Evolutionary conservation across 352 stramenopile genomes (phyloP).

Genomic region (Elongisporangium anandrum): DNA sequence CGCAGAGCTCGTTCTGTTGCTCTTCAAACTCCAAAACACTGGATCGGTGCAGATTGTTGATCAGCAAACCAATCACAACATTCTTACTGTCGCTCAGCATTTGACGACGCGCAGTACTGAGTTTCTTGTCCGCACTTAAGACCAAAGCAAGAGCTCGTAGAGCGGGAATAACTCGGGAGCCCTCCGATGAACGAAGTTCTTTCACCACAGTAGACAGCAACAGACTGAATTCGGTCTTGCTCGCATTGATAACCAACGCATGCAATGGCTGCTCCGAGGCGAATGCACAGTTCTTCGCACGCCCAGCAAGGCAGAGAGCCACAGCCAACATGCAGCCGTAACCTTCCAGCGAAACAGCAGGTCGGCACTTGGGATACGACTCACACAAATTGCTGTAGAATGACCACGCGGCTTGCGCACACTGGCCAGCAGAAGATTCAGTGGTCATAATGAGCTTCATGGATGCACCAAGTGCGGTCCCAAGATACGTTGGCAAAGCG

Average conservation of each 20-base stretch:
- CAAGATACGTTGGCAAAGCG: constrained; percentile 16
- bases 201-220: constrained; percentile 50
- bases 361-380: constrained; percentile 40
- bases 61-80: constrained; percentile 31
- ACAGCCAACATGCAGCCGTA: constrained; percentile 65
- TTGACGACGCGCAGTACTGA: constrained; percentile 40
- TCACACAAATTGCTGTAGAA: constrained; percentile 60
- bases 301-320: constrained; percentile 22
- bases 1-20: constrained; percentile 5
- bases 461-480: constrained; percentile 25
- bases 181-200: constrained; percentile 36
- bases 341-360: constrained; percentile 40
- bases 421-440: constrained; percentile 5
- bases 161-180: constrained; percentile 38
- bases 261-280: constrained; percentile 22
- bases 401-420: constrained; percentile 23
- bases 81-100: constrained; percentile 52
- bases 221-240: constrained; percentile 71
- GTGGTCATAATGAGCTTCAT: constrained; percentile 37
- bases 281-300: constrained; percentile 4
- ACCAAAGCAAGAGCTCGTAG: constrained; percentile 51
- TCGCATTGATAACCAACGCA: constrained; percentile 45
- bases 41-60: constrained; percentile 40
- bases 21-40: constrained; percentile 10
- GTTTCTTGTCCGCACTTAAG: constrained; percentile 59